These are phyloP conservation scores for Musa acuminata DNA, from an alignment of 176 grass and related monocot species.

Conservation along the genomic window DNA sequence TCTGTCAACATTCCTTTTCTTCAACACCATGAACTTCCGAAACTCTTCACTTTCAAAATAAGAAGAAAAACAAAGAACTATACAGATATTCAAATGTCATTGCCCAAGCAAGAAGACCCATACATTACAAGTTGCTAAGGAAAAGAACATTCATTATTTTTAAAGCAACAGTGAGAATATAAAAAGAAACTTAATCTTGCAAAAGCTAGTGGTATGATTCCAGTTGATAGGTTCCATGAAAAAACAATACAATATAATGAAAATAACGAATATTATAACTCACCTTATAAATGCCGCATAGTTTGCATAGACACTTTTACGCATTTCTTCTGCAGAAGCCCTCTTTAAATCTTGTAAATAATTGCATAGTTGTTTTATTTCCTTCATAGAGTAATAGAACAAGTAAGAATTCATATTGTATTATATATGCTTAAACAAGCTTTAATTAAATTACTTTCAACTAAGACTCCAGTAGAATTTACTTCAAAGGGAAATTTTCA, in stretches of 20 bases:
- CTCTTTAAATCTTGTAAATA: slow-evolving; percentile 98
- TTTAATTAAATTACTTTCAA: not conserved
- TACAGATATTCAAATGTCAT: too few relatives aligned
- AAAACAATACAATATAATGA: not conserved
- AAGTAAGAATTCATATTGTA: slow-evolving; percentile 22
- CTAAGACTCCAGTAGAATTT: not conserved
- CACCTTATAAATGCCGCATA: slow-evolving; percentile 93
- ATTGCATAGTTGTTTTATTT: slow-evolving; percentile 80
- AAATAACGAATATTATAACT: not conserved
- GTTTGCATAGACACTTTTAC: slow-evolving; percentile 92
- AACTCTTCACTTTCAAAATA: too few relatives aligned
- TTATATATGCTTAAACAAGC: slow-evolving; percentile 17
- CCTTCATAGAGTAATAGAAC: slow-evolving; percentile 29
- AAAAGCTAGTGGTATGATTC: not conserved
- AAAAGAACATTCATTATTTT: too few relatives aligned
- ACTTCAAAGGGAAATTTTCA: too few relatives aligned
- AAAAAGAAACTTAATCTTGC: not conserved
- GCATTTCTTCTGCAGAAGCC: slow-evolving; percentile 99
- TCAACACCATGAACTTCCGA: too few relatives aligned
- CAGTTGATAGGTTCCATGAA: not conserved
- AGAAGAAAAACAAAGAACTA: too few relatives aligned
- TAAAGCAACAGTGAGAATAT: too few relatives aligned
- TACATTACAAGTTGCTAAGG: too few relatives aligned
- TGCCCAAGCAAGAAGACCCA: too few relatives aligned
- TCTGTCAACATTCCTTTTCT: too few relatives aligned